Evolutionary conservation across 176 grass and related monocot species (phyloP), one percentile per base, ranked within the genome.

Genomic region (Carex myosuroides): DNA sequence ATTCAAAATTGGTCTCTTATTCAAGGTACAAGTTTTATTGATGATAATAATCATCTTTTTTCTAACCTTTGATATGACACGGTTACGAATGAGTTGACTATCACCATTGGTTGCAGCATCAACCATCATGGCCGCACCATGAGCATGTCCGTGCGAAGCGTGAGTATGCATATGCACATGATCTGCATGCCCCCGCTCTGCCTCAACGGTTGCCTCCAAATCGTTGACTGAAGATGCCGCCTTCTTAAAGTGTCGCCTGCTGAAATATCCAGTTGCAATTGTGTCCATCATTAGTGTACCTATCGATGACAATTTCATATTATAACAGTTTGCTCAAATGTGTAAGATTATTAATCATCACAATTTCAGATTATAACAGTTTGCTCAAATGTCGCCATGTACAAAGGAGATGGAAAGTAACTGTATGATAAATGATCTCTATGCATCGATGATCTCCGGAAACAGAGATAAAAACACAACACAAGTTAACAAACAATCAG

Each of bases 221-320:
- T 82, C 74, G 0, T 71, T 81, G 10, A 65, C 55, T 24, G 81
- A 39, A 1, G 68, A 21, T 0, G 81, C 81, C 14, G 85, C 63
- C 53, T 71, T 73, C 18, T 68, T 87, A 68, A 58, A 67, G 2
- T 91, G 85, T 55, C 24, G 77, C 75, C 88, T 83, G 81, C 48
- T 82, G 86, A 92, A 91, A 70, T 89, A 97, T 1, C 92, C 85
- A 7, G 94, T 97, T 82, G 94, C 92, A 32, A 89, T 13, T 1
- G 94, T 89, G 72, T 97, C 92, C 32, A 92, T 32, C 35, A 91
- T 59, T 46, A 97, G 83, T 2, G 94, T 93, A 32, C 52, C 80
- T 81, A 42, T 61, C 3, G 64, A 0, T 13, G 4, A 37, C 4
- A 14, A 68, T 68, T 16, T 64, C 22, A 0, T 5, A 68, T 68